Evolutionary conservation across 192 early-diverging fungal genomes (phyloP).

Genomic region (Dissophora ornata): DNA sequence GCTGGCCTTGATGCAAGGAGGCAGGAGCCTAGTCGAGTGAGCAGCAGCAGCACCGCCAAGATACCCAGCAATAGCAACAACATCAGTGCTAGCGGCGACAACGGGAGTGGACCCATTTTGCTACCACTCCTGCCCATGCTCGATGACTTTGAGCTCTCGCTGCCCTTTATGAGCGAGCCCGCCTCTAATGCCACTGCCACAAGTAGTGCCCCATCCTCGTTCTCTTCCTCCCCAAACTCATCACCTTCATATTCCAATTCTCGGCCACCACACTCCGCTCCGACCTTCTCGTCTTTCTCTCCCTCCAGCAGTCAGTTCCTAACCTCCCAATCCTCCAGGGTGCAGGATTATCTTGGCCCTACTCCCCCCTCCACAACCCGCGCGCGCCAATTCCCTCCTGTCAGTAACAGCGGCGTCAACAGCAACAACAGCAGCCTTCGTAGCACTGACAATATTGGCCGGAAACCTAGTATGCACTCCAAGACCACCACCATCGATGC

Average conservation of each 20-base stretch:
- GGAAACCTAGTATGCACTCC: slow-evolving; percentile 20
- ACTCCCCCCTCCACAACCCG: slow-evolving; percentile 2
- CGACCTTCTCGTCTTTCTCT: slow-evolving; percentile 18
- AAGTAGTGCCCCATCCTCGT: background rate
- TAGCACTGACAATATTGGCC: background rate
- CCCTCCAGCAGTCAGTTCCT: slow-evolving; percentile 35
- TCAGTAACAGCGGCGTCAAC: background rate
- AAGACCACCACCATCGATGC: slow-evolving; percentile 37
- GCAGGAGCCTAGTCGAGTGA: slow-evolving; percentile 1
- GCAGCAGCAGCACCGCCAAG: background rate
- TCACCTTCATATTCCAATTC: slow-evolving; percentile 9
- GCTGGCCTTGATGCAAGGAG: background rate
- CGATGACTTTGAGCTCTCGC: slow-evolving; percentile 42
- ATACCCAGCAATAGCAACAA: background rate
- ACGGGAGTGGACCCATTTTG: slow-evolving; percentile 6
- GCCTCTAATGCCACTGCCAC: slow-evolving; percentile 1
- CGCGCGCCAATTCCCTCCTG: background rate
- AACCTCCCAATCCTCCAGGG: slow-evolving; percentile 38
- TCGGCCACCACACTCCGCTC: slow-evolving; percentile 5
- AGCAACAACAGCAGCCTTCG: slow-evolving; percentile 6
- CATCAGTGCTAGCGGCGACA: background rate
- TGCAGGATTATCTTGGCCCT: slow-evolving; percentile 22
- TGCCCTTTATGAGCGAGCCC: slow-evolving; percentile 33
- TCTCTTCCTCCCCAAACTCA: background rate
- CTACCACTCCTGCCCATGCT: slow-evolving; percentile 22